Conservation (phyloP, 2,329 filamentous ascomycete species). For the Pyricularia pennisetigena region DNA sequence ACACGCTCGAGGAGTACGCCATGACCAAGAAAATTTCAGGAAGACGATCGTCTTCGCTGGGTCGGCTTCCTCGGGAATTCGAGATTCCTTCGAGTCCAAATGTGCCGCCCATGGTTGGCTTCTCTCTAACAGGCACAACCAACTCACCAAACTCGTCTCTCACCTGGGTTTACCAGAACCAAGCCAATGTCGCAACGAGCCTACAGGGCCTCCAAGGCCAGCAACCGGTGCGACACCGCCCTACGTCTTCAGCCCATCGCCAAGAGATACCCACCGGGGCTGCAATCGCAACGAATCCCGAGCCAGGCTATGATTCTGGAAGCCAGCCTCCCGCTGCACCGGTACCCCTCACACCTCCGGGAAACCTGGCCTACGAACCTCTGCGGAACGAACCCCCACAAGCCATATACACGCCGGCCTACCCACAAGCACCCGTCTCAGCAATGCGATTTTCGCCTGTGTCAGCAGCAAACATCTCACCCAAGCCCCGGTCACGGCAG, state of each 20-base stretch:
- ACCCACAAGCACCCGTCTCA: conserved; percentile 38
- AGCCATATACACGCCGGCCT: conserved; percentile 39
- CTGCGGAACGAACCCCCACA: conserved; percentile 45
- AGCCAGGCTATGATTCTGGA: conserved; percentile 7
- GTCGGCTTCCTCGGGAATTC: conserved; percentile 30
- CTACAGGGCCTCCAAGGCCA: not conserved
- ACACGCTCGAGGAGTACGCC: conserved; percentile 66
- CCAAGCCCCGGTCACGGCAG: not conserved
- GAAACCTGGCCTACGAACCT: conserved; percentile 51
- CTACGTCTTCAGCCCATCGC: not conserved
- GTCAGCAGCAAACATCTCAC: conserved; percentile 9
- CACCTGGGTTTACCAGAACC: conserved; percentile 67
- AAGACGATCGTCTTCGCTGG: conserved; percentile 25
- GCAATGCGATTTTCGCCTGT: conserved; percentile 33
- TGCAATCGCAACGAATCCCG: not conserved
- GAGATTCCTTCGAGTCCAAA: conserved; percentile 39
- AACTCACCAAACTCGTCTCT: conserved; percentile 79
- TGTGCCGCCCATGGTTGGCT: conserved; percentile 62
- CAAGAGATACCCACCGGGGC: not conserved
- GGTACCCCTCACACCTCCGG: conserved; percentile 35
- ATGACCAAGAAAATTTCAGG: conserved; percentile 47
- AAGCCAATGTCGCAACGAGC: conserved; percentile 13
- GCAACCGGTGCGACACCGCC: not conserved
- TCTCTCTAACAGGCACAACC: conserved; percentile 67
- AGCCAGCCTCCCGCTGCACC: conserved; percentile 14